Evolutionary conservation across 2,329 filamentous ascomycete genomes (phyloP).

Genomic region (Alternaria dauci): DNA sequence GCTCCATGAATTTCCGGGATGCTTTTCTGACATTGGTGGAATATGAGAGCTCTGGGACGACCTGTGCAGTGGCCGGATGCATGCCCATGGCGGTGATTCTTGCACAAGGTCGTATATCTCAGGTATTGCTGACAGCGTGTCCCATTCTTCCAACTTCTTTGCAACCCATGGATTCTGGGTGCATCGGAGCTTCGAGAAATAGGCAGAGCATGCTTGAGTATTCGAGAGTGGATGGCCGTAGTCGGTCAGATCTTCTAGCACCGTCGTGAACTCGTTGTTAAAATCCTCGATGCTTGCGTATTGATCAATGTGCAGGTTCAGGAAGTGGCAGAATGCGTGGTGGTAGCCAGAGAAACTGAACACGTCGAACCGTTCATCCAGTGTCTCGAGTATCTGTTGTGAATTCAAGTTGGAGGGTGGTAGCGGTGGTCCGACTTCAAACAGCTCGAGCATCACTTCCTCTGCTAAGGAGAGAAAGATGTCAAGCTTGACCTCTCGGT

Average conservation of each 20-base stretch:
- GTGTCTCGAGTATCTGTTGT: slow-evolving; percentile 42
- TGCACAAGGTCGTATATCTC: slow-evolving; percentile 40
- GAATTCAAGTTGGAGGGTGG: slow-evolving; percentile 45
- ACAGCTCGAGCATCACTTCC: slow-evolving; percentile 50
- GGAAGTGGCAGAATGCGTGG: slow-evolving; percentile 49
- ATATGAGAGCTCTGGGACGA: slow-evolving; percentile 24
- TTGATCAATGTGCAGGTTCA: slow-evolving; percentile 49
- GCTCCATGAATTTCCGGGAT: slow-evolving; percentile 25
- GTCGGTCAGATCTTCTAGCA: slow-evolving; percentile 46
- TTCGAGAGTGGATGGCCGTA: slow-evolving; percentile 47
- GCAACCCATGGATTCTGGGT: slow-evolving; percentile 50
- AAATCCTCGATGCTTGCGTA: slow-evolving; percentile 44
- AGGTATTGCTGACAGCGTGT: slow-evolving; percentile 29
- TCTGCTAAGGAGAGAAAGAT: slow-evolving; percentile 49
- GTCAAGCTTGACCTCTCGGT: slow-evolving; percentile 49
- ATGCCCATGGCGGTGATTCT: slow-evolving; percentile 44
- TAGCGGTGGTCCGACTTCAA: slow-evolving; percentile 46
- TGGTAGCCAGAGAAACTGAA: slow-evolving; percentile 50
- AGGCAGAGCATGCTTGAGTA: slow-evolving; percentile 48
- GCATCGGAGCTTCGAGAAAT: slow-evolving; percentile 50
- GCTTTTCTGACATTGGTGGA: slow-evolving; percentile 35
- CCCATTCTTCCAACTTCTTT: slow-evolving; percentile 45
- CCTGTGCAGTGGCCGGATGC: slow-evolving; percentile 40
- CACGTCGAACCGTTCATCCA: slow-evolving; percentile 38
- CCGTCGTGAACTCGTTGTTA: slow-evolving; percentile 44